phyloP scores from a whole-genome alignment of 2,329 filamentous ascomycete species.

The Pseudogymnoascus sp. region DNA sequence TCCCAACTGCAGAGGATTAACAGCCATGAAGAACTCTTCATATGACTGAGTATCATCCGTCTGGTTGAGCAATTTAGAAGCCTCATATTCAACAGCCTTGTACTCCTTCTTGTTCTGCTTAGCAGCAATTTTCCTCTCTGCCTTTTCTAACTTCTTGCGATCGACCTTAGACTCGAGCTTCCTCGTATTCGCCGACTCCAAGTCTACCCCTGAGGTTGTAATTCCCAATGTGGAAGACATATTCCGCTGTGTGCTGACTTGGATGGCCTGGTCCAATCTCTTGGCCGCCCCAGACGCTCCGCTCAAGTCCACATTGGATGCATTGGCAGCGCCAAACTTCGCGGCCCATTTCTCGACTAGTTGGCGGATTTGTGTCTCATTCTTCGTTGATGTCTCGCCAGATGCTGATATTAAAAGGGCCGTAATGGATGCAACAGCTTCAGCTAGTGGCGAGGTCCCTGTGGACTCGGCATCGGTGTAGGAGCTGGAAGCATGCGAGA shows the following conservation, averaged over 20 bases:
- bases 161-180: constrained; percentile 98
- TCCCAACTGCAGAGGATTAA: constrained; percentile 90
- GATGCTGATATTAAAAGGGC: constrained; percentile 90
- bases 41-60: constrained; percentile 82
- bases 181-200: constrained; percentile 84
- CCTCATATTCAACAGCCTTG: constrained; percentile 98
- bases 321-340: constrained; percentile 68
- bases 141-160: constrained; percentile 98
- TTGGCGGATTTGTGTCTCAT: constrained; percentile 70
- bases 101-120: constrained; percentile 98
- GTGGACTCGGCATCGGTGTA: constrained; percentile 68
- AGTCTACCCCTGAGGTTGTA: constrained; percentile 73
- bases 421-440: constrained; percentile 79
- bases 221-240: constrained; percentile 93
- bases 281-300: constrained; percentile 69
- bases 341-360: constrained; percentile 87
- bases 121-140: constrained; percentile 91
- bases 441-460: constrained; percentile 67
- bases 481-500: constrained; percentile 83
- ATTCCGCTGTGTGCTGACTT: constrained; percentile 88
- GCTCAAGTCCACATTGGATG: constrained; percentile 54
- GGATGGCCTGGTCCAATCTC: constrained; percentile 87
- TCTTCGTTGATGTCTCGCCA: constrained; percentile 63
- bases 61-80: constrained; percentile 79
- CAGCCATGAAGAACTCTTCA: constrained; percentile 99